phyloP scores from a whole-genome alignment of 176 grass and related monocot species.

The Triticum timopheevii region DNA sequence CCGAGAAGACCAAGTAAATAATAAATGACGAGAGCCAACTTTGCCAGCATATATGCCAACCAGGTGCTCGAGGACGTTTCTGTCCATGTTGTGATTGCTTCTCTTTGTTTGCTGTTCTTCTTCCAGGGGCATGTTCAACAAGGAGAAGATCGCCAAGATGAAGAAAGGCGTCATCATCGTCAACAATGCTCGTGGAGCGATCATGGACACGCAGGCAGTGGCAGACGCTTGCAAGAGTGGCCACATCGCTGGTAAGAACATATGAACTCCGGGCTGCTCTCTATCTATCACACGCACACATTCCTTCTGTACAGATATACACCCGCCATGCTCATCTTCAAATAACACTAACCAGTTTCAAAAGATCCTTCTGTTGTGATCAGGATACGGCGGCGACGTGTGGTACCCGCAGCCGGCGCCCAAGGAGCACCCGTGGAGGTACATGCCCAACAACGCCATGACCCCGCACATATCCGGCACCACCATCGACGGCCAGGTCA shows the following conservation, averaged over 20 bases:
- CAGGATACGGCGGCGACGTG: conserved; percentile 75
- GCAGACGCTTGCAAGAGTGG: conserved; percentile 63
- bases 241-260: conserved; percentile 53
- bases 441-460: conserved; percentile 94
- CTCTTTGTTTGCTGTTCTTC: neutral
- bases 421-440: conserved; percentile 85
- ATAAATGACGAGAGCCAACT: too few species aligned
- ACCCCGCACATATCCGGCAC: conserved; percentile 85
- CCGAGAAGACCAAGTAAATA: conserved; percentile 46
- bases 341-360: too few species aligned
- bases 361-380: neutral
- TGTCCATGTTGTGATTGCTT: conserved; percentile 10
- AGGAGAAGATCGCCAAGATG: conserved; percentile 75
- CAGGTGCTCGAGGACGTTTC: neutral
- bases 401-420: conserved; percentile 76
- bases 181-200: conserved; percentile 77
- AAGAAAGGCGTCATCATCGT: conserved; percentile 79
- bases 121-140: conserved; percentile 74
- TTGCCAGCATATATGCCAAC: too few species aligned
- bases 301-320: neutral
- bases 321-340: neutral
- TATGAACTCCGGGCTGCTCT: neutral
- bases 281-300: neutral
- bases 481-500: conserved; percentile 83
- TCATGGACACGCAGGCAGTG: conserved; percentile 79